Base-by-base conservation (phyloP, 169 alveolate species). In the Plasmodium cynomolgi region DNA sequence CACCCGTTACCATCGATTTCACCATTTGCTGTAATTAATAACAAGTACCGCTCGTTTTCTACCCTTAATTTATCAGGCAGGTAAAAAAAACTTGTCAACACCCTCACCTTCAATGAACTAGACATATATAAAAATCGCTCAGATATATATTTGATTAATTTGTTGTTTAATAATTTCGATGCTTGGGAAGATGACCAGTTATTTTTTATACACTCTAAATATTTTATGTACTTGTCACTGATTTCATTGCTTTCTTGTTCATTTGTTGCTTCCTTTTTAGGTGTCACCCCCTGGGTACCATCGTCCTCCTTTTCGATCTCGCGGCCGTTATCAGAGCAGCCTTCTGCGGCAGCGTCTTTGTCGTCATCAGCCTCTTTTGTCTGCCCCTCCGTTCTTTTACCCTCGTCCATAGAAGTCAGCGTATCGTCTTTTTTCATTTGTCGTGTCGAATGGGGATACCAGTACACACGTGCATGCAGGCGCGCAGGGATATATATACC, bases 1-100 rank as follows among this genome's bases (percentile, higher is more conserved):
- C 99, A 97, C 50, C 97, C 99, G 88, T 97, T 97, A 50, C 98
- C 96, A 83, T 97, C 99, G 17, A 98, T 96, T 84, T 97, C 99
- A 8, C 97, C 97, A 86, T 93, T 95, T 80, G 96, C 92, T 62
- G 96, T 79, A 33, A 96, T 96, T 80, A 91, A 47, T 68, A 88
- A 88, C 83, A 88, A 62, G 73, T 88, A 62, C 33, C 26, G 31
- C 50, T 88, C 90, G 72, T 81, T 80, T 58, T 88, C 94, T 17
- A 37, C 83, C 82, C 96, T 93, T 80, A 96, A 96, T 71, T 94
- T 93, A 47, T 95, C 96, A 41, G 94, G 92, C 15, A 96, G 84
- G 54, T 96, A 96, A 37, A 96, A 92, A 83, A 96, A 94, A 15
- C 97, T 95, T 34, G 97, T 96, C 90, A 96, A 81, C 15, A 96